A percentile compares a stretch with the other conserved stretches of the same genome.
Evolutionary conservation across 345 rosid species (phyloP).

Genomic region (Populus davidiana): DNA sequence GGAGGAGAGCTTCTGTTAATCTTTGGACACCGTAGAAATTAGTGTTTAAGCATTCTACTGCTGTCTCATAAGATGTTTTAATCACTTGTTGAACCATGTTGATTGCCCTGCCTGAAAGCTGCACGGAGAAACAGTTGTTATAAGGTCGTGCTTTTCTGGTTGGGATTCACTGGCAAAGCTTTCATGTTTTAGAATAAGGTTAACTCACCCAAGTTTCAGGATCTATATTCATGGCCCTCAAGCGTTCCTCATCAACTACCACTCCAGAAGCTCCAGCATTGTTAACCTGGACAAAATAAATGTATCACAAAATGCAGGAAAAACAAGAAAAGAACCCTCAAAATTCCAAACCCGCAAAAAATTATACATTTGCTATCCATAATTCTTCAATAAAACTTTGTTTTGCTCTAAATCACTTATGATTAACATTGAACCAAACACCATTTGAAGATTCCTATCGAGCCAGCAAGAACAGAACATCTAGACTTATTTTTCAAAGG

Average conservation of each 20-base stretch:
- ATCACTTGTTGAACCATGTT: constrained; percentile 32
- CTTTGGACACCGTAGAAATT: constrained; percentile 43
- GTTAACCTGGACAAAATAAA: constrained; percentile 32
- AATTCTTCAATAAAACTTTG: too few relatives aligned
- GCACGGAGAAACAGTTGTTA: not conserved
- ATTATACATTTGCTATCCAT: too few relatives aligned
- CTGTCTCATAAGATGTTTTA: constrained; percentile 36
- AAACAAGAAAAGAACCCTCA: too few relatives aligned
- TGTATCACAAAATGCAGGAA: not conserved
- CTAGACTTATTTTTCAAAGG: too few relatives aligned
- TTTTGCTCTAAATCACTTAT: too few relatives aligned
- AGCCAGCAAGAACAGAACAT: too few relatives aligned
- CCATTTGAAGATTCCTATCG: too few relatives aligned
- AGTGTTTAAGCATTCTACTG: constrained; percentile 48
- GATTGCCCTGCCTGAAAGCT: constrained; percentile 42
- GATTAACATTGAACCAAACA: too few relatives aligned
- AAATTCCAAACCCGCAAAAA: too few relatives aligned
- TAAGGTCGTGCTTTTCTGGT: not conserved
- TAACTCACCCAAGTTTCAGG: constrained; percentile 40
- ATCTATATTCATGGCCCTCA: constrained; percentile 44
- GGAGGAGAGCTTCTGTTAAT: constrained; percentile 42
- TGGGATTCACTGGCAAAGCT: not conserved
- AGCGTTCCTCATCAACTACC: constrained; percentile 32
- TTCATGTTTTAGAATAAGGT: too few relatives aligned
- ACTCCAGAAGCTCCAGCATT: constrained; percentile 48